Percentiles rank a stretch among this genome's conserved stretches.
These are phyloP conservation scores for Aspergillus diversus DNA, from an alignment of 495 filamentous ascomycete species.

Conservation along the genomic window DNA sequence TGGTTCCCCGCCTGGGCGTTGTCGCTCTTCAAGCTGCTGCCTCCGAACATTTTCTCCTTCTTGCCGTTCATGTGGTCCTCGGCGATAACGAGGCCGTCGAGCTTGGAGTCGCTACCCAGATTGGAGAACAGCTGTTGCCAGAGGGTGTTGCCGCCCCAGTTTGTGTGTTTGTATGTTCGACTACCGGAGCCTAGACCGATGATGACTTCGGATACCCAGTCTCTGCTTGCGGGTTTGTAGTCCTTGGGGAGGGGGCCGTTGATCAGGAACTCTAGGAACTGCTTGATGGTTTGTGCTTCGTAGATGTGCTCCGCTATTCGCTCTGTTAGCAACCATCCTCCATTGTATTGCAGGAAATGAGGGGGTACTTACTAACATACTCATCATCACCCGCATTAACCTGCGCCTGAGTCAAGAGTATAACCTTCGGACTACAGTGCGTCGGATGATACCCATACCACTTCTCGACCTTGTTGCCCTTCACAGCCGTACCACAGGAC, in stretches of 20 bases:
- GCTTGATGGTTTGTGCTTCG: not conserved
- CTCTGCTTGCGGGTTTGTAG: not conserved
- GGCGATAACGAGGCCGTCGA: not conserved
- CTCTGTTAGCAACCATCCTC: not conserved
- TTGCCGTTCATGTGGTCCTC: slow-evolving; percentile 1
- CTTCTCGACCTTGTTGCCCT: not conserved
- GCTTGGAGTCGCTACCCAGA: not conserved
- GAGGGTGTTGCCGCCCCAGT: not conserved
- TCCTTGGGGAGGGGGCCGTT: not conserved
- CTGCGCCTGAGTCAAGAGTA: not conserved
- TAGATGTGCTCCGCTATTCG: slow-evolving; percentile 5
- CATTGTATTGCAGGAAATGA: too few species aligned
- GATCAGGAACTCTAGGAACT: slow-evolving; percentile 7
- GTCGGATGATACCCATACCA: not conserved
- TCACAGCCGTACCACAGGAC: not conserved
- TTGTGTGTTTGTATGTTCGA: not conserved
- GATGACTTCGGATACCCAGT: slow-evolving; percentile 8
- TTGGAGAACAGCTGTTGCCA: not conserved
- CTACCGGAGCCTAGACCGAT: not conserved
- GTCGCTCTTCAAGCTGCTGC: not conserved
- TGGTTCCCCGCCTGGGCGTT: not conserved
- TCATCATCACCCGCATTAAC: not conserved
- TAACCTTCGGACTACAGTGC: not conserved
- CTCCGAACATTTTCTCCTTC: not conserved
- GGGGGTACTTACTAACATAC: slow-evolving; percentile 8